Evolutionary conservation across 306 rosid genomes (phyloP), one percentile per base, ranked within the genome.

Genomic region (Rosa persica): DNA sequence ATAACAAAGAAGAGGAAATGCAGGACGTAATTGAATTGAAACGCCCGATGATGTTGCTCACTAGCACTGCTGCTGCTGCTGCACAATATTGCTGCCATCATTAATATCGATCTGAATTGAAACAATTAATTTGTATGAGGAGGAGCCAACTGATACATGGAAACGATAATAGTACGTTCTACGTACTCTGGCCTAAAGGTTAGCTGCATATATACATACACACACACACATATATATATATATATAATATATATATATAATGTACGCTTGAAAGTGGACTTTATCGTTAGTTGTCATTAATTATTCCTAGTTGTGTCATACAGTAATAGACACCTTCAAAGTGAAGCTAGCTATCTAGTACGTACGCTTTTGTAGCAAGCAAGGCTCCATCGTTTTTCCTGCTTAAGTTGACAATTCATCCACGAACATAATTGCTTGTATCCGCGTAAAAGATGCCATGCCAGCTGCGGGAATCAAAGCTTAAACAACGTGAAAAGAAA

Each of bases 1-100:
- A 87, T n/a, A 1, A 80, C 39, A 44, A 86, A 83, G 83, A 81
- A 83, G 30, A 86, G 52, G 40, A 83, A 55, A 40, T 80, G 43
- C 38, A 76, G 74, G 74, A 86, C 42, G 71, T 52, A 79, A 62
- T 76, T 80, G 27, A 52, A 23, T 12, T 55, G 70, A 54, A 75
- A 40, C 62, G 30, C 20, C 27, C 23, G 25, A 30, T 52, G 58
- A 12, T 40, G 76, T 25, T 58, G 64, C 36, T 70, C 81, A 70
- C 20, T 49, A 4, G 55, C 20, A 8, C 12, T 57, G 10, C 36
- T 58, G 25, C 62, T 55, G 22, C 27, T 57, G n/a, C 64, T 66
- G 36, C 48, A 17, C 82, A 75, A 69, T 64, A 43, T 27, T 70
- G 22, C 58, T 27, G 9, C 34, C 65, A 58, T 58, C 13, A 0